A percentile compares a stretch with the other conserved stretches of the same genome.
Conservation (phyloP, 2,329 filamentous ascomycete species). For the Furcasterigmium furcatum region DNA sequence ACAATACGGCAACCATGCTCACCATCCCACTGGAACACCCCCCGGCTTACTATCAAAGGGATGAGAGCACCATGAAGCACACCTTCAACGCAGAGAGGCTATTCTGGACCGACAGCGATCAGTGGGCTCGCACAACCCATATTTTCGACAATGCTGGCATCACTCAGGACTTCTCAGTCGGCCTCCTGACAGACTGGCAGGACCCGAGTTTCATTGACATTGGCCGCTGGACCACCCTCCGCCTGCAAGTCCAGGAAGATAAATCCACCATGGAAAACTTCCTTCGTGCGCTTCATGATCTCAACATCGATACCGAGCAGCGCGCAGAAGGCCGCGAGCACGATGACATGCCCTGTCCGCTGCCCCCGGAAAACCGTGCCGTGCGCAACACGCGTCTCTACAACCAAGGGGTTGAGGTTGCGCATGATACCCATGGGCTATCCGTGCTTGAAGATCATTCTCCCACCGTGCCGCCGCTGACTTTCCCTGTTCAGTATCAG, state of each 20-base stretch:
- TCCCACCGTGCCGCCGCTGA: constrained; percentile 30
- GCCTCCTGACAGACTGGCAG: constrained; percentile 31
- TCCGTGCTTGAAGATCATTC: background rate
- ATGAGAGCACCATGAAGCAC: constrained; percentile 5
- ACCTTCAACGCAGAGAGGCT: constrained; percentile 26
- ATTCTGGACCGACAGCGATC: constrained; percentile 36
- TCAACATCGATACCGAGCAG: constrained; percentile 61
- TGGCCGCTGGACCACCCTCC: constrained; percentile 55
- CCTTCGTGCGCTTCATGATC: constrained; percentile 59
- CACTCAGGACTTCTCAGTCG: constrained; percentile 29
- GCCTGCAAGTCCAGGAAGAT: constrained; percentile 34
- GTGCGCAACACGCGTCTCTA: constrained; percentile 7
- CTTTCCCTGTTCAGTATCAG: constrained; percentile 80
- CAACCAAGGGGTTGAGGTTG: background rate
- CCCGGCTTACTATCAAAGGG: constrained; percentile 35
- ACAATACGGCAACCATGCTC: constrained; percentile 28
- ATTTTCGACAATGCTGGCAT: constrained; percentile 32
- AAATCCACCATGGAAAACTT: constrained; percentile 36
- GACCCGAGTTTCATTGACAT: constrained; percentile 41
- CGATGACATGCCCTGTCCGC: constrained; percentile 1
- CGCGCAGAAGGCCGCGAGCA: background rate
- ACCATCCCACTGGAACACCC: constrained; percentile 47
- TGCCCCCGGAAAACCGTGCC: background rate
- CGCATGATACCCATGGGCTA: background rate
- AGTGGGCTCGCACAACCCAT: constrained; percentile 47